Conservation (phyloP, 371 early-diverging fungal species). For the Haplosporangium sp. region DNA sequence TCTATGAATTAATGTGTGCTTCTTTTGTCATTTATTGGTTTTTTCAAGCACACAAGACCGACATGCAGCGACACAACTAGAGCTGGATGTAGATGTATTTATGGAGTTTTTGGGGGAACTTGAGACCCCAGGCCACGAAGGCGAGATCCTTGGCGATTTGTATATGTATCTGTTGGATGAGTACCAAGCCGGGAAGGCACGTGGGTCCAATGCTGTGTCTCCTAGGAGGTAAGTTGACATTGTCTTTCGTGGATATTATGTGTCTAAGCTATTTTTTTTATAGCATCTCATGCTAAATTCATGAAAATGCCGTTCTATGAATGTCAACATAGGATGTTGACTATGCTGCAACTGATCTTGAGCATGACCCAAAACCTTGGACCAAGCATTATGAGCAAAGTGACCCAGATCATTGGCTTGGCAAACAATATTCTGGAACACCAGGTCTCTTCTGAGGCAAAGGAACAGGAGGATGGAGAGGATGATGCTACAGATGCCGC, state of each 20-base stretch:
- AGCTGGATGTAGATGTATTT: conserved; percentile 66
- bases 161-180: conserved; percentile 81
- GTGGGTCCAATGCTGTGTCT: conserved; percentile 61
- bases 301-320: not conserved
- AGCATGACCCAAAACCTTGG: conserved; percentile 78
- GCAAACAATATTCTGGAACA: conserved; percentile 74
- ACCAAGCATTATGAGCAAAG: conserved; percentile 78
- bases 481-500: conserved; percentile 15
- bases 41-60: conserved; percentile 15
- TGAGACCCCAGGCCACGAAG: conserved; percentile 58
- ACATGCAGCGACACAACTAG: conserved; percentile 62
- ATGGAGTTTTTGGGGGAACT: conserved; percentile 67
- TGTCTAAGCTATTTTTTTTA: not conserved
- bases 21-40: not conserved
- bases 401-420: conserved; percentile 83
- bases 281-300: not conserved
- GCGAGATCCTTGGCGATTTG: conserved; percentile 74
- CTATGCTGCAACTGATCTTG: conserved; percentile 68
- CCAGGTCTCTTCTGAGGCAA: conserved; percentile 8
- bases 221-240: conserved; percentile 28
- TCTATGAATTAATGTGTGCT: too few species aligned
- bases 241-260: not conserved
- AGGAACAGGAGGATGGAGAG: conserved; percentile 11
- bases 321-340: conserved; percentile 58
- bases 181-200: conserved; percentile 66